Evolutionary conservation across 257 asterid species (phyloP).

Genomic region (Schizonepeta tenuifolia): DNA sequence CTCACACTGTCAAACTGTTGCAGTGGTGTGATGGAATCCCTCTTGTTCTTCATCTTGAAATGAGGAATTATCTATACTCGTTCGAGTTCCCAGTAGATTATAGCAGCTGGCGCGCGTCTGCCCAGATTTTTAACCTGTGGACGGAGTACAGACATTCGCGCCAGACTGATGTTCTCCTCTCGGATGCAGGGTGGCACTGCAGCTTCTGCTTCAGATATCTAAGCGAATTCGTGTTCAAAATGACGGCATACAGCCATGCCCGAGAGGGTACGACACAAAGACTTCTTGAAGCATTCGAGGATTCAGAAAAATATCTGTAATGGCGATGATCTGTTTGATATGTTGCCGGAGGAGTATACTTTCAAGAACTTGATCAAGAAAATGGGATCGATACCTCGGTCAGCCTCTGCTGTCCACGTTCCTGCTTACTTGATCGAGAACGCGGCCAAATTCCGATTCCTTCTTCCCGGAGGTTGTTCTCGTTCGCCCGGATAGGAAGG

Average conservation of each 20-base stretch:
- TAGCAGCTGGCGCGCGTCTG: slow-evolving; percentile 82
- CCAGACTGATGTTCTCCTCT: slow-evolving; percentile 60
- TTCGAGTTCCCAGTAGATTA: slow-evolving; percentile 89
- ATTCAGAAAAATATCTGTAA: slow-evolving; percentile 72
- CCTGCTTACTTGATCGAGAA: slow-evolving; percentile 77
- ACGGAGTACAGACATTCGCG: slow-evolving; percentile 77
- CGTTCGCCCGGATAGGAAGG: slow-evolving; percentile 47
- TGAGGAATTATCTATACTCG: slow-evolving; percentile 73
- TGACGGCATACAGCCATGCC: slow-evolving; percentile 43
- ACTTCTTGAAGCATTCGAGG: slow-evolving; percentile 62
- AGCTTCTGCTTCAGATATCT: slow-evolving; percentile 67
- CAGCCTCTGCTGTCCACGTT: slow-evolving; percentile 83
- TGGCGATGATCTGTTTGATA: slow-evolving; percentile 84
- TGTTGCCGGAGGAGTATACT: slow-evolving; percentile 93
- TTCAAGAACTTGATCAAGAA: slow-evolving; percentile 79
- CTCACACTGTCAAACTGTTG: slow-evolving; percentile 72
- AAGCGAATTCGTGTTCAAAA: slow-evolving; percentile 39
- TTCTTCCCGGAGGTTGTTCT: slow-evolving; percentile 86
- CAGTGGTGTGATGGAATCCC: slow-evolving; percentile 97
- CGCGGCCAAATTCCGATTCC: slow-evolving; percentile 74
- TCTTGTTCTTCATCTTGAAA: slow-evolving; percentile 69
- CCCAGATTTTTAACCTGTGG: slow-evolving; percentile 59
- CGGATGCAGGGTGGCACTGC: slow-evolving; percentile 98
- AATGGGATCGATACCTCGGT: slow-evolving; percentile 83
- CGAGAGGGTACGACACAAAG: slow-evolving; percentile 34